Evolutionary conservation across 805 yeast species (phyloP), one percentile per base, ranked within the genome.

Genomic region (Naumovozyma baii): DNA sequence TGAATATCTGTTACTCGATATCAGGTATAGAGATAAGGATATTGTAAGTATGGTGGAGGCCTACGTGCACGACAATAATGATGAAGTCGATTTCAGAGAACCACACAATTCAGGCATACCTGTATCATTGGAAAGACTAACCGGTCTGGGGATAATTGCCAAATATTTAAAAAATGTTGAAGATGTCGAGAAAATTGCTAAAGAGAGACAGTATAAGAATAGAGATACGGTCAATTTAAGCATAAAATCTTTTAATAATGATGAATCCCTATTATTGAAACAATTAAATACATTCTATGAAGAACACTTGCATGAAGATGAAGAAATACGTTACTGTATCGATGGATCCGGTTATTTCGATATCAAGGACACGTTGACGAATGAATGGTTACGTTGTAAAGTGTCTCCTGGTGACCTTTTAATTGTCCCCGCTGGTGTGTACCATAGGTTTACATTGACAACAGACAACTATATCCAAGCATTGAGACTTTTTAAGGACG

Each of bases 271-370:
- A 0, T 74, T 83, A 52, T 69, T 75, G 47, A 68, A 66, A 37
- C 85, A 86, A 59, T 68, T 90, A 60, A 68, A 73, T 46, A 71
- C 64, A 33, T 87, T 88, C 61, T 84, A 78, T 64, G 67, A 72
- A 35, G 96, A 90, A 55, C 98, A 90, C 61, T 69, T 86, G 39
- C 98, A 90, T 58, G 97, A 90, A 58, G 98, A 90, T 58, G 98
- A 90, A 63, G 98, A 90, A 66, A 90, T 90, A 57, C 69, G 98
- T 48, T 90, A 87, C 63, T 76, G 87, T 39, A 55, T 82, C 15
- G 95, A 82, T 19, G 98, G 98, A 9, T 82, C 78, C 40, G 97
- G 98, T 0, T 90, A 73, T 62, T 90, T 90, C 55, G 97, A 90
- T 55, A 85, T 90, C 5, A 72, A 95, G 48, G 80, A 76, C 52